phyloP scores from a whole-genome alignment of 129 eudicot genomes.

The Lonicera japonica region DNA sequence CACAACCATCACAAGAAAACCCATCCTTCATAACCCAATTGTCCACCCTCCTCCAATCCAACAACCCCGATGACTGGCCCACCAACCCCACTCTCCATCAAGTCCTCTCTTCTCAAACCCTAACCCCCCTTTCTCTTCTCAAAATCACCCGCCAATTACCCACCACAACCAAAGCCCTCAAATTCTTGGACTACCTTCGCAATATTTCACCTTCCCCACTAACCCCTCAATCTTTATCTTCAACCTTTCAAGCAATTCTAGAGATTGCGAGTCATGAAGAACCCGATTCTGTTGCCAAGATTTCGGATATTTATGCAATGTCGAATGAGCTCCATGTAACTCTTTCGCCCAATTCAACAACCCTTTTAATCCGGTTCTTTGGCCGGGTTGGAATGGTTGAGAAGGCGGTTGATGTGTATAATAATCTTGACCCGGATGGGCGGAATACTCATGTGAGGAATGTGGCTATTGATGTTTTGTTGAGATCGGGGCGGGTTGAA shows the following conservation, averaged over 20 bases:
- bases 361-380: slow-evolving; percentile 41
- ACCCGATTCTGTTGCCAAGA: slow-evolving; percentile 9
- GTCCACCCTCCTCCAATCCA: slow-evolving; percentile 38
- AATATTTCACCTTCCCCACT: slow-evolving; percentile 15
- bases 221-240: slow-evolving; percentile 17
- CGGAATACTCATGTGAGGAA: slow-evolving; percentile 22
- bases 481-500: slow-evolving; percentile 23
- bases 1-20: slow-evolving; percentile 13
- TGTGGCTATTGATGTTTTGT: slow-evolving; percentile 23
- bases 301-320: slow-evolving; percentile 24
- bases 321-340: slow-evolving; percentile 28
- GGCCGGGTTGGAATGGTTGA: slow-evolving; percentile 30
- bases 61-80: slow-evolving; percentile 44
- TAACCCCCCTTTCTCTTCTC: slow-evolving; percentile 37
- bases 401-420: slow-evolving; percentile 27
- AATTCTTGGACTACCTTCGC: slow-evolving; percentile 43
- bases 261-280: slow-evolving; percentile 48
- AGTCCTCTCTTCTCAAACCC: slow-evolving; percentile 28
- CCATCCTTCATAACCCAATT: slow-evolving; percentile 18
- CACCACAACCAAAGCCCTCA: slow-evolving; percentile 45
- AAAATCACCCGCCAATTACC: slow-evolving; percentile 46
- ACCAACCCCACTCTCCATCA: slow-evolving; percentile 24
- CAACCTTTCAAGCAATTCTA: slow-evolving; percentile 46
- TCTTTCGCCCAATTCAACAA: slow-evolving; percentile 36
- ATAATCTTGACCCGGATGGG: slow-evolving; percentile 30